These are phyloP conservation scores for Cadophora luteo-olivacea DNA, from an alignment of 2,329 filamentous ascomycete species.

Conservation along the genomic window DNA sequence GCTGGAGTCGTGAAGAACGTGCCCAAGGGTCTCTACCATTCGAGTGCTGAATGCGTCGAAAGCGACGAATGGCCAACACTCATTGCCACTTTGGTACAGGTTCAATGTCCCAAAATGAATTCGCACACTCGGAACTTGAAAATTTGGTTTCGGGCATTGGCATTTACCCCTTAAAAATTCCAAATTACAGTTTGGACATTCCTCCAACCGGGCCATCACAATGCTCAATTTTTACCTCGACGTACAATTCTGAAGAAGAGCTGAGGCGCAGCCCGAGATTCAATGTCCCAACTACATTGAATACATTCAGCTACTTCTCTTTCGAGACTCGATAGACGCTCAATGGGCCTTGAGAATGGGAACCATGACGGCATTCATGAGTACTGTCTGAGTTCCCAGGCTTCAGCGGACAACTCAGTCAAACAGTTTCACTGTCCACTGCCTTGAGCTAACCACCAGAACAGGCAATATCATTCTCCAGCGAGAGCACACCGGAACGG, in stretches of 20 bases:
- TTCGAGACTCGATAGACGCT: background rate
- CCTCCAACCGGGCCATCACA: too few relatives aligned
- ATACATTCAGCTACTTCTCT: background rate
- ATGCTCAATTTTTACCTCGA: too few relatives aligned
- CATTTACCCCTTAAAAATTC: too few relatives aligned
- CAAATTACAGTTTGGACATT: too few relatives aligned
- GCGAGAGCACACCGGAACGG: slow-evolving; percentile 14
- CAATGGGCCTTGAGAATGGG: background rate
- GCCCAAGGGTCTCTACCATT: background rate
- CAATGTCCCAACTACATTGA: background rate
- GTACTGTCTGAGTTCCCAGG: background rate
- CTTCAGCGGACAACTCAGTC: background rate
- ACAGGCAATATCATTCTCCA: slow-evolving; percentile 26
- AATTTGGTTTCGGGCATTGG: too few relatives aligned
- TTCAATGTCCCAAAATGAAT: too few relatives aligned
- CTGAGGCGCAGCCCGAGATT: background rate
- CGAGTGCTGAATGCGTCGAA: background rate
- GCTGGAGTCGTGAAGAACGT: background rate
- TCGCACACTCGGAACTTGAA: background rate
- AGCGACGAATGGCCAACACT: too few relatives aligned
- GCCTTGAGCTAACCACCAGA: too few relatives aligned
- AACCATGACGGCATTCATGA: background rate
- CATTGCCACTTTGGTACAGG: too few relatives aligned
- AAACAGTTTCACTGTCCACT: background rate
- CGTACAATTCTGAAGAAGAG: too few relatives aligned